phyloP scores from a whole-genome alignment of 345 rosid genomes.

The Clarkia xantiana region DNA sequence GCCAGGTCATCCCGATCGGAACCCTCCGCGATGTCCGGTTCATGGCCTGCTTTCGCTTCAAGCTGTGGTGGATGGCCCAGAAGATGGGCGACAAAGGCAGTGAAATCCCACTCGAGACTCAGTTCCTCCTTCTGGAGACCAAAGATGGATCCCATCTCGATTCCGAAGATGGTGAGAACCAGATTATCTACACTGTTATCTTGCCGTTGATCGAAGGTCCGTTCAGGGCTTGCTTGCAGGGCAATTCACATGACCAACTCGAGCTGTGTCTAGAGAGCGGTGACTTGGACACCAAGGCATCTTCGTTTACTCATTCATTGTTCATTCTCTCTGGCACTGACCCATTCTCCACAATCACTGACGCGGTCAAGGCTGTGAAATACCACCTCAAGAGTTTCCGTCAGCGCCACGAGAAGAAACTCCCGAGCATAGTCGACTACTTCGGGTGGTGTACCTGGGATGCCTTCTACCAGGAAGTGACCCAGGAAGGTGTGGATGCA shows the following conservation, averaged over 20 bases:
- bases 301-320: constrained; percentile 58
- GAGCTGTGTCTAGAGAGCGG: constrained; percentile 95
- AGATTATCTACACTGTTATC: constrained; percentile 65
- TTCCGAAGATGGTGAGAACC: constrained; percentile 39
- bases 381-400: constrained; percentile 62
- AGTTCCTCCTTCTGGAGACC: constrained; percentile 60
- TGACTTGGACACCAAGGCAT: constrained; percentile 38
- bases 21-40: constrained; percentile 59
- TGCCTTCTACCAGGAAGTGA: constrained; percentile 87
- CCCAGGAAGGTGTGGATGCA: constrained; percentile 85
- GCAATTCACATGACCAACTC: constrained; percentile 51
- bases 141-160: constrained; percentile 68
- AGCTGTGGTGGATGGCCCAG: constrained; percentile 99
- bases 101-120: constrained; percentile 77
- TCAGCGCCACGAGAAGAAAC: constrained; percentile 75
- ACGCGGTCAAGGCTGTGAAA: constrained; percentile 59
- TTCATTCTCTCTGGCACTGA: constrained; percentile 67
- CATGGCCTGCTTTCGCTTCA: constrained; percentile 86
- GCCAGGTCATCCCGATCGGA: constrained; percentile 60
- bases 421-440: constrained; percentile 63
- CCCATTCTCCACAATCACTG: constrained; percentile 59
- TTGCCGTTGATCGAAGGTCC: constrained; percentile 77
- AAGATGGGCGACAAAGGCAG: constrained; percentile 67
- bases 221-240: constrained; percentile 69
- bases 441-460: constrained; percentile 99